Conservation (phyloP, 345 rosid species). For the Eucalyptus curtisii region DNA sequence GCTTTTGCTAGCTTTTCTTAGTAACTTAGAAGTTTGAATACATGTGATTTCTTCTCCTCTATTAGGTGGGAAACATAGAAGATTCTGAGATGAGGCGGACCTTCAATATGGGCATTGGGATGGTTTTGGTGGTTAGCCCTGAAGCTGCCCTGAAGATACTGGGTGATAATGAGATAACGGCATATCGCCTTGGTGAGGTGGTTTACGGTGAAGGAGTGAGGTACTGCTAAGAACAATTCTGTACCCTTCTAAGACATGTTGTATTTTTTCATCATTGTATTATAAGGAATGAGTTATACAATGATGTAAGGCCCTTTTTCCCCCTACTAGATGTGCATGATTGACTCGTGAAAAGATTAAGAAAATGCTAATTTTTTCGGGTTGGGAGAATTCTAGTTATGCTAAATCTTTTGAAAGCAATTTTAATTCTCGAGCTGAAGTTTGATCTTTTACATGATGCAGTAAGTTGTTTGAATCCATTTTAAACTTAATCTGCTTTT, state of each 20-base stretch:
- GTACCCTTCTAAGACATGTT: neutral
- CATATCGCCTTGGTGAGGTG: slow-evolving; percentile 69
- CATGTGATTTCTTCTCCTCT: neutral
- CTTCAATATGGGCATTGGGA: slow-evolving; percentile 89
- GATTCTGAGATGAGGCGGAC: slow-evolving; percentile 85
- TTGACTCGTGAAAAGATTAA: neutral
- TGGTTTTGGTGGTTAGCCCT: slow-evolving; percentile 61
- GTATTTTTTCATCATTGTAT: neutral
- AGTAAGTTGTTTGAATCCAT: no score
- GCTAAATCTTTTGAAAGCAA: neutral
- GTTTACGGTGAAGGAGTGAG: slow-evolving; percentile 54
- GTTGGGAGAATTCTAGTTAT: neutral
- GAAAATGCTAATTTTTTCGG: neutral
- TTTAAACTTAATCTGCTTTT: neutral
- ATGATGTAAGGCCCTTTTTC: neutral
- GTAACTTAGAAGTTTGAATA: neutral
- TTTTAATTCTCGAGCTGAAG: neutral
- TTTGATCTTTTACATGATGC: neutral
- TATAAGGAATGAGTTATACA: neutral
- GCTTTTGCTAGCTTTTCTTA: neutral
- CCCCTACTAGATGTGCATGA: neutral
- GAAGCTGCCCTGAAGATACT: slow-evolving; percentile 57
- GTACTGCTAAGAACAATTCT: slow-evolving; percentile 10
- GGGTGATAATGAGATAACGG: slow-evolving; percentile 25
- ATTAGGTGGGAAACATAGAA: slow-evolving; percentile 68